Evolutionary conservation across 225 moss, liverwort and hornwort genomes (phyloP).

Genomic region (Physcomitrium patens): DNA sequence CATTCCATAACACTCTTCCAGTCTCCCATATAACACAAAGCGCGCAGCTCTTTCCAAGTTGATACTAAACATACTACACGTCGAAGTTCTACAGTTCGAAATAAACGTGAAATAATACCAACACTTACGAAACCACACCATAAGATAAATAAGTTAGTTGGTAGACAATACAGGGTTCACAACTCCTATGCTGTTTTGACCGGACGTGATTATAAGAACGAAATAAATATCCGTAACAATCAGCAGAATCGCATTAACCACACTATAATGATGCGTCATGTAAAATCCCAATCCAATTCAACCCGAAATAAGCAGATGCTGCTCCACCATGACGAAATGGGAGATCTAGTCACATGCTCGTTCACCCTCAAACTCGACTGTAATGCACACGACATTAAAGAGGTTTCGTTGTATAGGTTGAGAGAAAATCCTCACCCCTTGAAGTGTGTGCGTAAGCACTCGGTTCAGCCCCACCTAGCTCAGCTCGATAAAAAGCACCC

Average conservation of each 20-base stretch:
- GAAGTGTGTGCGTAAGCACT: no score
- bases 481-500: no score
- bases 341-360: background rate
- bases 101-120: background rate
- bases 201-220: background rate
- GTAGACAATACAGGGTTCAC: background rate
- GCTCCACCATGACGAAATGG: slow-evolving; percentile 8
- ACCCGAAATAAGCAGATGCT: background rate
- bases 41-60: background rate
- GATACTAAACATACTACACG: background rate
- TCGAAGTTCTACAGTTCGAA: background rate
- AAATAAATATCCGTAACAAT: background rate
- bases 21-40: background rate
- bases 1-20: background rate
- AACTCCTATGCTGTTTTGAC: background rate
- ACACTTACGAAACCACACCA: background rate
- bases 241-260: background rate
- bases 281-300: slow-evolving; percentile 1
- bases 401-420: background rate
- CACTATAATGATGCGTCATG: no score
- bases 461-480: no score
- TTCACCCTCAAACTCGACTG: background rate
- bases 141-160: no score
- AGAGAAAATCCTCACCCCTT: no score
- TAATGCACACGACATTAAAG: slow-evolving; percentile 2